Percentiles rank a stretch among this genome's conserved stretches.
Evolutionary conservation across 495 filamentous ascomycete species (phyloP).

Genomic region (Talaromyces adpressus): DNA sequence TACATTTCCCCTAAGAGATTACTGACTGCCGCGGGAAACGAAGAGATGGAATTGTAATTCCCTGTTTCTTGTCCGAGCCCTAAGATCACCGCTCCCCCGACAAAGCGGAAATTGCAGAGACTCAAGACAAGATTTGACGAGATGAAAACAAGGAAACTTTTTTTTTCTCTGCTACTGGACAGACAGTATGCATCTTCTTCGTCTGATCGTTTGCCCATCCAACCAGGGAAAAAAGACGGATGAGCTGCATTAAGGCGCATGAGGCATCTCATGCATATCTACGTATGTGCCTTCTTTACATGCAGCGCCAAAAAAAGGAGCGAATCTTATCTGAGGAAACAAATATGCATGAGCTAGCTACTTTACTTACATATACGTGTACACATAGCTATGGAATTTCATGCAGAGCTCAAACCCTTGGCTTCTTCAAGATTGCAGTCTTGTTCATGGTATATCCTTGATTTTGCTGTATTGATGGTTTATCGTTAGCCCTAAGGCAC

Average conservation of each 20-base stretch:
- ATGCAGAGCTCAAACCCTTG: not conserved
- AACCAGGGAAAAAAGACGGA: not conserved
- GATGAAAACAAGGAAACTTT: too few relatives aligned
- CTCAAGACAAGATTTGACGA: not conserved
- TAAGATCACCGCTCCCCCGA: not conserved
- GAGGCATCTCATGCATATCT: not conserved
- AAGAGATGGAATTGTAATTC: not conserved
- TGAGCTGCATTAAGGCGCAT: not conserved
- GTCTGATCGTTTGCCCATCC: not conserved
- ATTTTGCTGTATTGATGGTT: not conserved
- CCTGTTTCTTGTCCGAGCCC: not conserved
- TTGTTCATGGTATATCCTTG: not conserved
- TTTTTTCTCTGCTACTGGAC: too few relatives aligned
- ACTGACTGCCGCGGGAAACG: not conserved
- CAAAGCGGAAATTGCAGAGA: not conserved
- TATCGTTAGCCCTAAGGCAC: not conserved
- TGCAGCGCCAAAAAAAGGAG: not conserved
- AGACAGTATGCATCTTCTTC: not conserved
- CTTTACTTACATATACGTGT: not conserved
- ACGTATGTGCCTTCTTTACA: not conserved
- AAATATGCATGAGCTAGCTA: too few relatives aligned
- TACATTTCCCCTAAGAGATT: not conserved
- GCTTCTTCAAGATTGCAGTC: not conserved
- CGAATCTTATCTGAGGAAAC: not conserved
- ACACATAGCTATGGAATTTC: not conserved